Conservation (phyloP, 2,329 filamentous ascomycete genomes). For the Xylariaceae sp. region DNA sequence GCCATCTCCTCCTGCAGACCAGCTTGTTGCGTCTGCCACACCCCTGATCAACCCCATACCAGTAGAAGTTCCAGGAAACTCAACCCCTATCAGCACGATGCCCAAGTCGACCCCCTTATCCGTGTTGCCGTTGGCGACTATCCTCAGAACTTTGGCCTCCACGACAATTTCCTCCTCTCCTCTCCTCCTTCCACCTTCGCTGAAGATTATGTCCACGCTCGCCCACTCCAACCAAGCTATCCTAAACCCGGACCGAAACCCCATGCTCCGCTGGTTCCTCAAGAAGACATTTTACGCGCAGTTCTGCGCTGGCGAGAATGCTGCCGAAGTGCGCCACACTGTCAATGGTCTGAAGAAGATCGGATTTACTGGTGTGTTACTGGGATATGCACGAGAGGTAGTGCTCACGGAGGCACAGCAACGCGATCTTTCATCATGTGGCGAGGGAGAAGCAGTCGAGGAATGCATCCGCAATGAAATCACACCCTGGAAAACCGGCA, state of each 20-base stretch:
- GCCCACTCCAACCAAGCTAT: constrained; percentile 64
- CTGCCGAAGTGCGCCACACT: constrained; percentile 62
- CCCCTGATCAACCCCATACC: constrained; percentile 15
- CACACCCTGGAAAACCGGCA: constrained; percentile 67
- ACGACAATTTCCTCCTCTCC: constrained; percentile 68
- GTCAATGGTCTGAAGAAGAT: constrained; percentile 64
- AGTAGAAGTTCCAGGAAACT: constrained; percentile 11
- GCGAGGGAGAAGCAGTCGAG: constrained; percentile 45
- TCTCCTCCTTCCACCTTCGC: constrained; percentile 64
- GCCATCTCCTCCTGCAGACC: constrained; percentile 21
- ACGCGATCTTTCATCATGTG: constrained; percentile 38
- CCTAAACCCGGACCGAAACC: constrained; percentile 73
- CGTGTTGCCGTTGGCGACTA: constrained; percentile 60
- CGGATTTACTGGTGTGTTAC: constrained; percentile 78
- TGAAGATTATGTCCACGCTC: constrained; percentile 63
- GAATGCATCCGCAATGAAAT: constrained; percentile 57
- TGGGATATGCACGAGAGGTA: constrained; percentile 80
- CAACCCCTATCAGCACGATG: constrained; percentile 19
- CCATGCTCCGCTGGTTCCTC: constrained; percentile 63
- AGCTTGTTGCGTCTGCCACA: constrained; percentile 14
- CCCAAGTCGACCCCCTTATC: constrained; percentile 47
- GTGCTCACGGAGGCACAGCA: constrained; percentile 59
- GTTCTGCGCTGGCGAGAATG: constrained; percentile 81
- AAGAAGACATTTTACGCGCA: constrained; percentile 86
- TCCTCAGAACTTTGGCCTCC: constrained; percentile 67